Evolutionary conservation across 2,329 filamentous ascomycete genomes (phyloP), one percentile per base, ranked within the genome.

Genomic region (Verticillium longisporum): DNA sequence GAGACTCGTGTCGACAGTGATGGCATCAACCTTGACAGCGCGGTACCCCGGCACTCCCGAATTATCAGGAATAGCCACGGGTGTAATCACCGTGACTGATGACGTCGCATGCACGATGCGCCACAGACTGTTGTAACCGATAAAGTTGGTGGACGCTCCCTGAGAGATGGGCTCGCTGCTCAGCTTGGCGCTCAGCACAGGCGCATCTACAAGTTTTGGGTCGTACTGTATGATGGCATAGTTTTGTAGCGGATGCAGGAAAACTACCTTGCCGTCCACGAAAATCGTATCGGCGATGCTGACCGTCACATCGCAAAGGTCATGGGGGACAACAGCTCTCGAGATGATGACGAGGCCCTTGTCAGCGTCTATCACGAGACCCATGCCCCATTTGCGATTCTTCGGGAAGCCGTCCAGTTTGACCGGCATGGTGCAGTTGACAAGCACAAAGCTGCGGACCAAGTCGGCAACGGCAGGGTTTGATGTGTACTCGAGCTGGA

Each of bases 351-450:
- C 95, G 18, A 99, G 82, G 18, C 95, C 95, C 77, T 97, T 94
- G 63, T 96, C 92, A 0, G 96, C 95, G 75, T 99, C 95, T 64
- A 99, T 91, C n/a, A 99, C 94, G 41, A 99, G 79, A 45, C 95
- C 95, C 81, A 97, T 97, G 1, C 95, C 95, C 78, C 92, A 95
- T 76, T 96, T 95, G 57, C 92, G 85, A 66, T 95, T 92, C 73
- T 95, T 91, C 6, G 95, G 96, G 73, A 97, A 99, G n/a, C 95
- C 95, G 72, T 99, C 95, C 10, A 99, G 83, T 80, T 98, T 98
- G 64, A 99, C 80, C 0, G 95, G 95, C 88, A 99, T 94, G 31
- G 88, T 90, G 68, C 93, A 96, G 65, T 91, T 89, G 60, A 99
- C 90, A 45, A 95, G 89, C 32, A 99, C 94, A 72, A 99, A 98